phyloP scores from a whole-genome alignment of 352 stramenopile genomes.

The Phytopythium mirpurense region DNA sequence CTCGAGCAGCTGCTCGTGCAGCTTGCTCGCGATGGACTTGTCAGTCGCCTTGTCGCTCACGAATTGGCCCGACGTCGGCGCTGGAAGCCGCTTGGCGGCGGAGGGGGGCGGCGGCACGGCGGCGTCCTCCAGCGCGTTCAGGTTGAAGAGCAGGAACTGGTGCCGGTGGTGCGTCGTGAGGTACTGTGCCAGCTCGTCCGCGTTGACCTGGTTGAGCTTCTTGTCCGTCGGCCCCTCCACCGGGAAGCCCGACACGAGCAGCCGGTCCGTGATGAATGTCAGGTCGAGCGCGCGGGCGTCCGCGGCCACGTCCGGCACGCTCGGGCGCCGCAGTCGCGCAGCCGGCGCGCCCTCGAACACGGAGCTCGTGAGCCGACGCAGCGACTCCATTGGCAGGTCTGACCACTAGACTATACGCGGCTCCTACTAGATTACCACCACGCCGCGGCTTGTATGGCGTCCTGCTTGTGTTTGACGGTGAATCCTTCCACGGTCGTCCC shows the following conservation, averaged over 20 bases:
- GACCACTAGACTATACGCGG: too few species aligned
- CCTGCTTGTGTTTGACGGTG: too few species aligned
- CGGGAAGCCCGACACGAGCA: constrained; percentile 59
- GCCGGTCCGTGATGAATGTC: constrained; percentile 66
- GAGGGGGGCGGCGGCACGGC: constrained; percentile 4
- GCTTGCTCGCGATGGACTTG: constrained; percentile 32
- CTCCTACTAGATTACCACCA: too few species aligned
- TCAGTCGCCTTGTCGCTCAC: neutral
- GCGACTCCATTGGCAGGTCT: constrained; percentile 44
- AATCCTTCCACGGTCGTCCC: too few species aligned
- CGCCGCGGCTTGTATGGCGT: too few species aligned
- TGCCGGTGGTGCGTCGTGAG: constrained; percentile 48
- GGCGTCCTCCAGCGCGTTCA: constrained; percentile 48
- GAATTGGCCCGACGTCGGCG: too few species aligned
- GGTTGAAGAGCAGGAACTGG: constrained; percentile 79
- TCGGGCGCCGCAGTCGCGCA: constrained; percentile 28
- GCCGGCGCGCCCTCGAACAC: constrained; percentile 45
- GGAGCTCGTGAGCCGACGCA: constrained; percentile 70
- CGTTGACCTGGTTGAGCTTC: constrained; percentile 71
- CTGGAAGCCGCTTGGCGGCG: neutral
- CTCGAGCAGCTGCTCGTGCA: constrained; percentile 82
- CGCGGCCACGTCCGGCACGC: constrained; percentile 19
- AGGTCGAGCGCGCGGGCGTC: constrained; percentile 48
- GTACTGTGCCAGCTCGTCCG: constrained; percentile 52
- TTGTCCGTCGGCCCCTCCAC: constrained; percentile 53